Evolutionary conservation across 2,329 filamentous ascomycete genomes (phyloP), one percentile per base, ranked within the genome.

Genomic region (Fusarium tupiense): DNA sequence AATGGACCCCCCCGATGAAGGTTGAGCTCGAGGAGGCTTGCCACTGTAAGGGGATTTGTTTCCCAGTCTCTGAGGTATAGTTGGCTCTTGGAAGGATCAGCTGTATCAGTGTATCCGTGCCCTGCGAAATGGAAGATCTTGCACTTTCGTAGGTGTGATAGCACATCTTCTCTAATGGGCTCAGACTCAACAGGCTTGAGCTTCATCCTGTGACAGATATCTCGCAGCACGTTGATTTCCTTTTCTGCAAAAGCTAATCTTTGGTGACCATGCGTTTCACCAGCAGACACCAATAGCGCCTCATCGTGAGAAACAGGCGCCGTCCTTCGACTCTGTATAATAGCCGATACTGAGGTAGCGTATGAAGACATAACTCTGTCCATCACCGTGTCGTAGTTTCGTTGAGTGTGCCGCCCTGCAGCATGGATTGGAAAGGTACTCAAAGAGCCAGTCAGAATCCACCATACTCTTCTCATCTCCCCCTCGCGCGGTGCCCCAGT

Each of bases 121-220:
- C 37, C 46, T 22, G 22, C 17, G 6, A 41, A 53, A 13, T 41
- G 58, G 0, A 53, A 33, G 12, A 40, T 41, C 35, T 33, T 40
- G 26, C 58, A 40, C 6, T 10, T 52, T 40, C 33, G 35, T 2
- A 52, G 16, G 24, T 24, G 44, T 1, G 8, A 8, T 13, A 37
- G 9, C 4, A 59, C n/a, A 3, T 9, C 19, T 4, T 47, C 31
- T 14, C 19, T 37, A 0, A 35, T 6, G 1, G 54, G 22, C 2
- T 20, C 6, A 1, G 41, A 13, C 1, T 29, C n/a, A 2, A 59
- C 12, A 3, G 56, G n/a, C 1, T 49, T 1, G 0, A 37, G 14
- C 2, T 49, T 20, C n/a, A 49, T 58, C 2, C 4, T 3, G 5
- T 14, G 41, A 2, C 41, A 49, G 3, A 37, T 14, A 20, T 29